Base-by-base conservation (phyloP, 2,329 filamentous ascomycete species). In the Cladosporium sp. region DNA sequence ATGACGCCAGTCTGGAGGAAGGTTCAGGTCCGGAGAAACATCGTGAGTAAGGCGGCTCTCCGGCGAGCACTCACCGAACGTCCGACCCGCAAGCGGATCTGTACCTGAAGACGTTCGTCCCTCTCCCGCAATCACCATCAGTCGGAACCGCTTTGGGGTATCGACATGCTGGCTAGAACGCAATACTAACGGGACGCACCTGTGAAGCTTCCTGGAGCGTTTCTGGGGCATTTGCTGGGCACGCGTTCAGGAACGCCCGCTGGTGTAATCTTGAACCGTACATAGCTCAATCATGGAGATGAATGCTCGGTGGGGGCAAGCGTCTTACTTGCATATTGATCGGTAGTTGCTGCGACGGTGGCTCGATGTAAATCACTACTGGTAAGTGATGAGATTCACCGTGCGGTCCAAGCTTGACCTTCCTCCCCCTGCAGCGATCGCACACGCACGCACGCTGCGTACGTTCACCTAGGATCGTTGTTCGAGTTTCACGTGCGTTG, bases 1-100 rank as follows among this genome's bases (percentile, higher is more conserved):
- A 54, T 54, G 26, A 54, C 51, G 51, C 51, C 51, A 54, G 10
- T 54, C 8, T n/a, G 16, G 26, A 30, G 16, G 6, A 21, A 54
- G 51, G 51, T 32, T 54, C 51, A 16, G 49, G 18, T 6, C 30
- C 51, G 51, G 51, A 54, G 51, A 54, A 54, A 54, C 51, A 30
- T 54, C 51, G 51, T 54, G 14, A 28, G 30, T 30, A 54, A n/a
- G 18, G 30, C 51, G 51, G 26, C 16, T 32, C 10, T 21, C 26
- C 51, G 25, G 26, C 16, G 18, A 6, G 3, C 39, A 11, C 11
- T n/a, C 26, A 32, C 51, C 16, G 18, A 54, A 5, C 5, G 21
- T 18, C 51, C 51, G 51, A 54, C 32, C 28, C 51, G 26, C 51
- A n/a, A 30, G 51, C 30, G 30, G 26, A 11, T 30, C 26, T 30